phyloP scores from a whole-genome alignment of 768 basidiomycete genomes.

The Kwoniella shandongensis region DNA sequence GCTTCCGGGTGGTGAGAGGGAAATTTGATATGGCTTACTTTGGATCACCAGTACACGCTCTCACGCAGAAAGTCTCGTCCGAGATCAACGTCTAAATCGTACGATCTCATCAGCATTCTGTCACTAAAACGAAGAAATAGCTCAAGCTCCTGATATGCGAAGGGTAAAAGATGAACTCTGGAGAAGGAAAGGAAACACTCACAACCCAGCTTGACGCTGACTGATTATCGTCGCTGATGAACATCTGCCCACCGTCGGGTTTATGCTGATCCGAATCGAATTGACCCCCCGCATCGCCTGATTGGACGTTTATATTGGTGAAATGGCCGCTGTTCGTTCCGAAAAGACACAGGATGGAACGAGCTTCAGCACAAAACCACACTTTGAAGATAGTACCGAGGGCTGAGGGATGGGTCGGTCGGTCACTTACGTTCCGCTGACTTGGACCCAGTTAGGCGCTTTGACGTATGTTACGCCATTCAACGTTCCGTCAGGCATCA shows the following conservation, averaged over 20 bases:
- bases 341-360: not conserved
- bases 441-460: slow-evolving; percentile 41
- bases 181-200: no score
- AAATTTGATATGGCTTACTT: slow-evolving; percentile 18
- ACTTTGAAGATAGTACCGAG: no score
- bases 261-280: slow-evolving; percentile 34
- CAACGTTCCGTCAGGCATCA: slow-evolving; percentile 47
- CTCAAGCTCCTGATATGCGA: no score
- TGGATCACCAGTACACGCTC: slow-evolving; percentile 46
- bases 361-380: not conserved
- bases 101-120: no score
- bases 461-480: slow-evolving; percentile 48
- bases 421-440: slow-evolving; percentile 41
- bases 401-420: no score
- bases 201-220: slow-evolving; percentile 41
- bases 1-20: not conserved
- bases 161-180: no score
- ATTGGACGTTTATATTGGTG: slow-evolving; percentile 44
- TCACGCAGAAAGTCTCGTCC: slow-evolving; percentile 37
- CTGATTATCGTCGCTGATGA: slow-evolving; percentile 22
- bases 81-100: slow-evolving; percentile 37
- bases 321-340: slow-evolving; percentile 42
- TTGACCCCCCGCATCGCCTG: slow-evolving; percentile 42
- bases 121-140: no score
- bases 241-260: slow-evolving; percentile 33